Conservation (phyloP, 257 asterid species). For the Thymus mandschuricus region DNA sequence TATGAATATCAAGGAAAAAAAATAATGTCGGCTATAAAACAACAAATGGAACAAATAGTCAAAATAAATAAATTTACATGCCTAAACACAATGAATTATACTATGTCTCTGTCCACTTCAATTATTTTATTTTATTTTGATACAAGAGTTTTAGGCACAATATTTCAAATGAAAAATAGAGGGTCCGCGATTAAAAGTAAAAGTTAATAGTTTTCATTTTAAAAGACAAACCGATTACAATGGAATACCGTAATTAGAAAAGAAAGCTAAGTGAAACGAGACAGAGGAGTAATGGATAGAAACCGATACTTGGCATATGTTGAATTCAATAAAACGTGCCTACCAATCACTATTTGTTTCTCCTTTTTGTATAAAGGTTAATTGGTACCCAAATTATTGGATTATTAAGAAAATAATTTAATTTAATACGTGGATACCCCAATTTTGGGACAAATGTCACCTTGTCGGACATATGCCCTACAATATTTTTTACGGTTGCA, state of each 20-base stretch:
- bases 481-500: background rate
- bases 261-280: background rate
- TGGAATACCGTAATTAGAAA: too few relatives aligned
- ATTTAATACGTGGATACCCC: background rate
- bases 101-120: too few relatives aligned
- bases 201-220: too few relatives aligned
- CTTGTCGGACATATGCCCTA: background rate
- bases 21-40: background rate
- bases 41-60: background rate
- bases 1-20: constrained; percentile 10
- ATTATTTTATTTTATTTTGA: too few relatives aligned
- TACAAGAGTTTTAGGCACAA: too few relatives aligned
- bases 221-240: too few relatives aligned
- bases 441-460: background rate
- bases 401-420: too few relatives aligned
- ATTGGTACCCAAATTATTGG: background rate
- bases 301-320: background rate
- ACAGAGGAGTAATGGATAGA: constrained; percentile 7
- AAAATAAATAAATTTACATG: background rate
- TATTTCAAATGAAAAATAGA: too few relatives aligned
- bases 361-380: too few relatives aligned
- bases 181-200: too few relatives aligned
- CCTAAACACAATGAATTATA: background rate
- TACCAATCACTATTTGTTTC: background rate
- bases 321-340: constrained; percentile 15